Evolutionary conservation across 2,329 filamentous ascomycete species (phyloP).

Genomic region (Blastomyces parvus): DNA sequence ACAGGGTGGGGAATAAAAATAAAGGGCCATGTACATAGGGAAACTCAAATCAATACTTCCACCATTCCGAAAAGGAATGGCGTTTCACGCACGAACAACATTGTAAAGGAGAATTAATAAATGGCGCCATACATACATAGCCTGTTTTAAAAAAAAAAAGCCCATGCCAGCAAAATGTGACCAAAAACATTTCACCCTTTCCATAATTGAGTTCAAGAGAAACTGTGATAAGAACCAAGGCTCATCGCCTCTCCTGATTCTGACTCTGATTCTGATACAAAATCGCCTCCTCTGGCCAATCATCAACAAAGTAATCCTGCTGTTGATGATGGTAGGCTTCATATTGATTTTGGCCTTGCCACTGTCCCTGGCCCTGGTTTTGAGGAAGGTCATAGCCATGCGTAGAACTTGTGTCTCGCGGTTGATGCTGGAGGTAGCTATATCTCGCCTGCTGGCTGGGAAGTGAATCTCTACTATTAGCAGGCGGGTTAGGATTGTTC

Average conservation of each 20-base stretch:
- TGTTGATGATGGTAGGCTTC: constrained; percentile 11
- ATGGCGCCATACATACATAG: neutral
- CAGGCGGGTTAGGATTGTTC: constrained; percentile 7
- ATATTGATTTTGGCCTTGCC: constrained; percentile 1
- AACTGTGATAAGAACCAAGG: neutral
- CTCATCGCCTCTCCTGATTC: neutral
- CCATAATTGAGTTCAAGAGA: neutral
- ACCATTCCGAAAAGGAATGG: neutral
- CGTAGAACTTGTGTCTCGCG: neutral
- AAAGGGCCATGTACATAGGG: neutral
- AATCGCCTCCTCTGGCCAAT: constrained; percentile 35
- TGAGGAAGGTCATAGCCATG: neutral
- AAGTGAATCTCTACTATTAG: constrained; percentile 23
- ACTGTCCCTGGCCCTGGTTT: neutral
- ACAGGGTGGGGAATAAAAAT: too few species aligned
- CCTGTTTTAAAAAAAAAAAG: neutral
- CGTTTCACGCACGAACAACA: neutral
- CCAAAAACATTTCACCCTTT: neutral
- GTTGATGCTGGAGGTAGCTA: constrained; percentile 12
- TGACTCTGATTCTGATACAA: constrained; percentile 27
- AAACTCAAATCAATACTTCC: neutral
- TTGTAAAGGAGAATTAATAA: neutral
- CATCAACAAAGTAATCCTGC: constrained; percentile 22
- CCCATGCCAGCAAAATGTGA: neutral
- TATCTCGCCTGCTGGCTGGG: constrained; percentile 26